A percentile compares a stretch with the other conserved stretches of the same genome.
Evolutionary conservation across 2,329 filamentous ascomycete species (phyloP).

Genomic region (Fonsecaea nubica): DNA sequence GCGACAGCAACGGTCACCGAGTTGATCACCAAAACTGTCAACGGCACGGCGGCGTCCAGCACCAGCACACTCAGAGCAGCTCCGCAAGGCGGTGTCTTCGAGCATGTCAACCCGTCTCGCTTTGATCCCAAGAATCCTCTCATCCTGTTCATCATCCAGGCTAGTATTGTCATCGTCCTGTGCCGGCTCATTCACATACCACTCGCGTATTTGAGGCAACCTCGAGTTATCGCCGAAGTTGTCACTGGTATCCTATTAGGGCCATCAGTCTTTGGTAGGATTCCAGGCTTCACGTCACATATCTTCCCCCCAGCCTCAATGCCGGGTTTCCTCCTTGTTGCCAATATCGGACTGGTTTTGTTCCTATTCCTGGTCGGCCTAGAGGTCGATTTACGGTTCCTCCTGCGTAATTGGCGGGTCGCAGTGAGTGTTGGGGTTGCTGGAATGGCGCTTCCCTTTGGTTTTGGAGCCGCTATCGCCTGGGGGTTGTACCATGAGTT

Average conservation of each 20-base stretch:
- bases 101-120: no score
- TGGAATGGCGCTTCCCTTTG: constrained; percentile 84
- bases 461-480: constrained; percentile 77
- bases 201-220: constrained; percentile 76
- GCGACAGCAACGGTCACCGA: no score
- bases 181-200: constrained; percentile 78
- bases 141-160: constrained; percentile 76
- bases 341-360: constrained; percentile 81
- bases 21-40: no score
- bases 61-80: no score
- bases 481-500: constrained; percentile 82
- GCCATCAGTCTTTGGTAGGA: constrained; percentile 85
- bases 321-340: constrained; percentile 75
- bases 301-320: constrained; percentile 81
- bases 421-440: constrained; percentile 77
- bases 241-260: constrained; percentile 82
- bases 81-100: no score
- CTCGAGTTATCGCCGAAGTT: constrained; percentile 83
- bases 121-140: no score
- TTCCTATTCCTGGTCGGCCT: constrained; percentile 88
- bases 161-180: constrained; percentile 75
- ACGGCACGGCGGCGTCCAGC: no score
- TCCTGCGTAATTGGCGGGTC: constrained; percentile 79
- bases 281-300: constrained; percentile 75
- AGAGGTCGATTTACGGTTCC: constrained; percentile 80